Percentiles rank a stretch among this genome's conserved stretches.
phyloP scores from a whole-genome alignment of 2,329 filamentous ascomycete genomes.

The Alternaria tenuissima region DNA sequence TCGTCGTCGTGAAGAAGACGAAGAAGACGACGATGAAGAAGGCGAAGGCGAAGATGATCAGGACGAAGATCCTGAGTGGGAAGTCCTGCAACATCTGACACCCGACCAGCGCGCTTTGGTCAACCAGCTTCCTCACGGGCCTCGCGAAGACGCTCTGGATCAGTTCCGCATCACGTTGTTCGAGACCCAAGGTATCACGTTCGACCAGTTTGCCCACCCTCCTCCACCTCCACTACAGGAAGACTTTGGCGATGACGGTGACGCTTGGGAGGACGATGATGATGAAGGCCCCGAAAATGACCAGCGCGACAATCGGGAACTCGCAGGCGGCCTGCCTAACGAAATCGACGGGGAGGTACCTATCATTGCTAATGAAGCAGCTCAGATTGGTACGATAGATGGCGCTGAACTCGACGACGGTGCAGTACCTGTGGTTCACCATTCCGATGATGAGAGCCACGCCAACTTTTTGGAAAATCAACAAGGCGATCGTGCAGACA shows the following conservation, averaged over 20 bases:
- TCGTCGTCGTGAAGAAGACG: slow-evolving; percentile 11
- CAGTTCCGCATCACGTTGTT: slow-evolving; percentile 29
- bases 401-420: neutral
- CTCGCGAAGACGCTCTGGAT: slow-evolving; percentile 24
- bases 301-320: neutral
- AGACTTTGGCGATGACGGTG: neutral
- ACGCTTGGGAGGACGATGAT: neutral
- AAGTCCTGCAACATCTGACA: slow-evolving; percentile 27
- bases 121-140: slow-evolving; percentile 14
- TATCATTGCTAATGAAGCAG: neutral
- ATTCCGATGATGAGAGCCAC: neutral
- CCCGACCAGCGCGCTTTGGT: slow-evolving; percentile 18
- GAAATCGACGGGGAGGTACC: neutral
- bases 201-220: slow-evolving; percentile 5
- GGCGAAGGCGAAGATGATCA: slow-evolving; percentile 10
- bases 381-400: neutral
- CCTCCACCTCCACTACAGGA: slow-evolving; percentile 3
- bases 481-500: neutral
- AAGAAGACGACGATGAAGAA: slow-evolving; percentile 15
- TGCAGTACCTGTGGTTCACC: neutral
- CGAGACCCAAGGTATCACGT: slow-evolving; percentile 23
- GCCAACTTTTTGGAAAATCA: neutral
- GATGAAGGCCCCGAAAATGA: neutral
- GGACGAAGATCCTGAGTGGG: slow-evolving; percentile 14
- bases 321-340: neutral